Conservation (phyloP, 371 early-diverging fungal species). For the Thermomucor indicae-seudaticae region DNA sequence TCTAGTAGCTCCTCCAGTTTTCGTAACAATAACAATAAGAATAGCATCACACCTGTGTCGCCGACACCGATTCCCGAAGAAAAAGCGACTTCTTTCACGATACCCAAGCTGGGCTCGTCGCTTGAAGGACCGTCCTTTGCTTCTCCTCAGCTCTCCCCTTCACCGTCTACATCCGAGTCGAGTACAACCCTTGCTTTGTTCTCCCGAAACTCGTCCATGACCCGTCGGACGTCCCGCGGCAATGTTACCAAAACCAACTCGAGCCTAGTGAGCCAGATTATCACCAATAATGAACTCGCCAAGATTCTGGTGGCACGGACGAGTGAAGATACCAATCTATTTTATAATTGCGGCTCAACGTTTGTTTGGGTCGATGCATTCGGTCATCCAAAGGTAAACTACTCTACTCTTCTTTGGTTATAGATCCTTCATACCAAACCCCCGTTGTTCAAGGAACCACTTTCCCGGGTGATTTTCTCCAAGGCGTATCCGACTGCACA, state of each 20-base stretch:
- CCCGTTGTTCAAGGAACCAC: constrained; percentile 56
- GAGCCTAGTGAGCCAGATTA: constrained; percentile 79
- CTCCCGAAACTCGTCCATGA: constrained; percentile 19
- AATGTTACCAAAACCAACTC: constrained; percentile 62
- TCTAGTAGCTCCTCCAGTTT: constrained; percentile 27
- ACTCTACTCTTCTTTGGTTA: not conserved
- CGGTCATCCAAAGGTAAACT: constrained; percentile 57
- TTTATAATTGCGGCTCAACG: constrained; percentile 79
- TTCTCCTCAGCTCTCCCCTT: constrained; percentile 4
- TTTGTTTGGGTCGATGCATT: constrained; percentile 78
- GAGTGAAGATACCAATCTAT: constrained; percentile 71
- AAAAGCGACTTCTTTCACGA: no score
- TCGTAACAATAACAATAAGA: not conserved
- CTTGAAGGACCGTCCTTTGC: constrained; percentile 8
- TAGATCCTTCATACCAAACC: not conserved
- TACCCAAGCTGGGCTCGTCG: constrained; percentile 17
- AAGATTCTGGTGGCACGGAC: constrained; percentile 69
- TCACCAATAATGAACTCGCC: constrained; percentile 78
- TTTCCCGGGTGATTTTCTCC: constrained; percentile 76
- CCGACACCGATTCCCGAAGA: no score
- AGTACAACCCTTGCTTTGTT: constrained; percentile 10
- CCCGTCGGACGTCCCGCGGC: constrained; percentile 45
- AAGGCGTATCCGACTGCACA: constrained; percentile 85
- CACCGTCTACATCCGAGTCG: constrained; percentile 10
- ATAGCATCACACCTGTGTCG: constrained; percentile 3